Evolutionary conservation across 257 asterid species (phyloP).

Genomic region (Cordia subcordata): DNA sequence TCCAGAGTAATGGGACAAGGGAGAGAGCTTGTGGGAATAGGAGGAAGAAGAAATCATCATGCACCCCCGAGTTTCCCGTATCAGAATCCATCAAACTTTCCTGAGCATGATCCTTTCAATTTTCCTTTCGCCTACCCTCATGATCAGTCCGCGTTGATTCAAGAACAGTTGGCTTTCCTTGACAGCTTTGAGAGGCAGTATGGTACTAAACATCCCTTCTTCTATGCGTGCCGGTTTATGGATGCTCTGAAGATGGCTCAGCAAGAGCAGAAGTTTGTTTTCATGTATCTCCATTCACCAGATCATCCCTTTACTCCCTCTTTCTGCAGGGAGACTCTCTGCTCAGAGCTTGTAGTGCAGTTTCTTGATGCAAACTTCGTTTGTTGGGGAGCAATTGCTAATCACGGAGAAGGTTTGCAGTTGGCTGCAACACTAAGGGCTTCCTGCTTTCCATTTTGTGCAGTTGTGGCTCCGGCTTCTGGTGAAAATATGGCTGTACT

Average conservation of each 20-base stretch:
- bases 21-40: conserved; percentile 35
- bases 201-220: conserved; percentile 67
- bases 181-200: conserved; percentile 60
- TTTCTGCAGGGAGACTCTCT: conserved; percentile 70
- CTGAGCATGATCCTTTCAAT: too few relatives aligned
- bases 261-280: conserved; percentile 57
- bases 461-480: conserved; percentile 65
- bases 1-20: conserved; percentile 70
- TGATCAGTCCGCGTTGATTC: conserved; percentile 32
- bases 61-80: conserved; percentile 24
- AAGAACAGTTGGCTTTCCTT: conserved; percentile 67
- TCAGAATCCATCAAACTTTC: too few relatives aligned
- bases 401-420: conserved; percentile 57
- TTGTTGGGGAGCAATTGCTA: conserved; percentile 70
- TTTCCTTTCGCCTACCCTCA: too few relatives aligned
- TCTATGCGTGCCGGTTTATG: conserved; percentile 62
- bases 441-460: conserved; percentile 68
- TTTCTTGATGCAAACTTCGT: conserved; percentile 84
- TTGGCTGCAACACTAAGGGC: conserved; percentile 45
- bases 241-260: conserved; percentile 59
- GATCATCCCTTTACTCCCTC: conserved; percentile 64
- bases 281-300: conserved; percentile 71
- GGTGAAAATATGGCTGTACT: conserved; percentile 65
- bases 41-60: conserved; percentile 31
- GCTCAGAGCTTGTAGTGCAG: conserved; percentile 68